phyloP scores from a whole-genome alignment of 2,329 filamentous ascomycete species.

The Penicillium sp. region DNA sequence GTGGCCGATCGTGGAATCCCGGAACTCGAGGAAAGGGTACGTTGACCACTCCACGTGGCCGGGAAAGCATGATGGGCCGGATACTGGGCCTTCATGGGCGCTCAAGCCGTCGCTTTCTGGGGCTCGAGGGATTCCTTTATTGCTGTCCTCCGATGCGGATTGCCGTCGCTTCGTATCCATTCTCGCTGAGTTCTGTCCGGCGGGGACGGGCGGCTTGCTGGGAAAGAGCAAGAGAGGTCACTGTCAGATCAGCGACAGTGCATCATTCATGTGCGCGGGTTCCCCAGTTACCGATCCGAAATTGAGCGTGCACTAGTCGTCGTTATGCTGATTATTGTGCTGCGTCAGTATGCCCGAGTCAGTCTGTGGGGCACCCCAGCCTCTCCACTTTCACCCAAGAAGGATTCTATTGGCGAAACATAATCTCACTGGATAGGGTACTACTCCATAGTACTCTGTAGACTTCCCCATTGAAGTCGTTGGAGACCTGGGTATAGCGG shows the following conservation, averaged over 20 bases:
- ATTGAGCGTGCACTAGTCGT: not conserved
- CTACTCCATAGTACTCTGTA: too few relatives aligned
- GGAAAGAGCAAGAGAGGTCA: not conserved
- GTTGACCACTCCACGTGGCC: not conserved
- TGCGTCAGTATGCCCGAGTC: not conserved
- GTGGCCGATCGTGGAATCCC: not conserved
- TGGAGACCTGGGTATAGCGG: too few relatives aligned
- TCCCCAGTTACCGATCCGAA: not conserved
- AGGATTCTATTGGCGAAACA: too few relatives aligned
- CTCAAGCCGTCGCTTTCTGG: too few relatives aligned
- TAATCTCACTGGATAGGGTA: too few relatives aligned
- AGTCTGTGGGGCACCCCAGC: not conserved
- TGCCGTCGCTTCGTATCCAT: not conserved
- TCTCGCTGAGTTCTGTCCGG: not conserved
- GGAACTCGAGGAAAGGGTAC: not conserved
- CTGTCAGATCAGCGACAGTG: not conserved
- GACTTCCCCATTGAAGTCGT: too few relatives aligned
- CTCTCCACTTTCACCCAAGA: not conserved
- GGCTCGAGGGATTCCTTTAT: not conserved
- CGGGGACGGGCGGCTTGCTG: not conserved
- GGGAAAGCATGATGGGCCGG: not conserved
- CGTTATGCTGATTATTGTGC: not conserved
- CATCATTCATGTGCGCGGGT: not conserved
- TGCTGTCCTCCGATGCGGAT: not conserved
- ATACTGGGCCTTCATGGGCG: too few relatives aligned